phyloP scores from a whole-genome alignment of 2,329 filamentous ascomycete species.

The Coniochaeta ligniaria region DNA sequence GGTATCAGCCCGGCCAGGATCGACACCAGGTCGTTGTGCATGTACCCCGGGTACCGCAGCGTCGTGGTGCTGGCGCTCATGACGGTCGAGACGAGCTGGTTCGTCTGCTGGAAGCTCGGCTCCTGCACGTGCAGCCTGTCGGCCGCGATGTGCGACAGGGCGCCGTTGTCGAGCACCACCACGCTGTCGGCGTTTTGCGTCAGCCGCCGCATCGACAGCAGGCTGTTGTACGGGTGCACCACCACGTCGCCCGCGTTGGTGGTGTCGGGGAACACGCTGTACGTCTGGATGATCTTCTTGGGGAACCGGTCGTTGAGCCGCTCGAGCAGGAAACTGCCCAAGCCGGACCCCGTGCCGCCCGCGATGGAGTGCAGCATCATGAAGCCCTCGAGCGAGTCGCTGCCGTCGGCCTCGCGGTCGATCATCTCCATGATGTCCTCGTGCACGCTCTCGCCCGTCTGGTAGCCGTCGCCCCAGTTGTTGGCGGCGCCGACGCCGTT shows the following conservation, averaged over 20 bases:
- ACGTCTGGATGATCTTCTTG: constrained; percentile 98
- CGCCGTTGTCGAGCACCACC: constrained; percentile 93
- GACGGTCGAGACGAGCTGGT: constrained; percentile 93
- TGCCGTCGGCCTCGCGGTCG: constrained; percentile 94
- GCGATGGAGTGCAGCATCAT: constrained; percentile 99
- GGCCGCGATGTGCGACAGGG: constrained; percentile 85
- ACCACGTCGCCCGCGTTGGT: constrained; percentile 84
- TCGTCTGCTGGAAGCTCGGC: constrained; percentile 94
- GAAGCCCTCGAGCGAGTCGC: constrained; percentile 95
- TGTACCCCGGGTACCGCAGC: constrained; percentile 93
- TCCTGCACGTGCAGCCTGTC: constrained; percentile 92
- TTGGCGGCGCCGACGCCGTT: constrained; percentile 91
- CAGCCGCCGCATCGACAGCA: constrained; percentile 82
- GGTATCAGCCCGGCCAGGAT: constrained; percentile 95
- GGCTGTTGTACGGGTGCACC: constrained; percentile 96
- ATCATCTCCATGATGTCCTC: constrained; percentile 99
- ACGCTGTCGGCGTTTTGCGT: constrained; percentile 97
- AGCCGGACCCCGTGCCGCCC: constrained; percentile 90
- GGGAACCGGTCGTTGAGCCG: constrained; percentile 94
- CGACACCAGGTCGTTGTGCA: constrained; percentile 98
- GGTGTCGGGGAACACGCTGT: constrained; percentile 95
- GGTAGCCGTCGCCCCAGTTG: constrained; percentile 97
- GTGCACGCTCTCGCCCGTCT: constrained; percentile 82
- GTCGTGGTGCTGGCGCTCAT: constrained; percentile 99
- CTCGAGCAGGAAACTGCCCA: constrained; percentile 92